Evolutionary conservation across 2,329 filamentous ascomycete genomes (phyloP).

Genomic region (Botrytis fabae): DNA sequence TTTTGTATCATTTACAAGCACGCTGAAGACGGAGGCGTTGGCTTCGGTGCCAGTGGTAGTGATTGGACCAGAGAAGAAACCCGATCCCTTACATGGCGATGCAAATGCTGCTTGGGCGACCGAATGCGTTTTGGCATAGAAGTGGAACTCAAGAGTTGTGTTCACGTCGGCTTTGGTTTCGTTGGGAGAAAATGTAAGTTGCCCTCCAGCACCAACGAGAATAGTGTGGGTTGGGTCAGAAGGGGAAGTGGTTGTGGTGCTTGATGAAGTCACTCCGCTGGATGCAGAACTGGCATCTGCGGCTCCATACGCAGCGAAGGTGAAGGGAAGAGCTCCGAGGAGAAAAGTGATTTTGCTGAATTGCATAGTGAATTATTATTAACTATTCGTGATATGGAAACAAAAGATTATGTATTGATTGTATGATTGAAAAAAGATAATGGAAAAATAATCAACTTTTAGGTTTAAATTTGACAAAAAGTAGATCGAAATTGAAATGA

Average conservation of each 20-base stretch:
- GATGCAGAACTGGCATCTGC: conserved; percentile 26
- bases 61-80: conserved; percentile 33
- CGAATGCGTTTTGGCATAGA: conserved; percentile 53
- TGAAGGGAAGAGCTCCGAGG: conserved; percentile 30
- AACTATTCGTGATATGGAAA: neutral
- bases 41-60: conserved; percentile 24
- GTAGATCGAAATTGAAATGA: neutral
- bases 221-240: conserved; percentile 37
- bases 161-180: conserved; percentile 51
- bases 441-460: neutral
- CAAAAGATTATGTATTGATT: neutral
- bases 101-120: conserved; percentile 45
- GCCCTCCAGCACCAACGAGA: conserved; percentile 36
- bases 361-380: conserved; percentile 35
- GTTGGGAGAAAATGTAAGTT: conserved; percentile 52
- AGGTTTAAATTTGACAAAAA: neutral
- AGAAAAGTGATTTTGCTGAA: conserved; percentile 33
- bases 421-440: neutral
- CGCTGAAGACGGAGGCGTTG: conserved; percentile 44
- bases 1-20: conserved; percentile 44
- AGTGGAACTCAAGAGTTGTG: conserved; percentile 56
- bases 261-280: conserved; percentile 22
- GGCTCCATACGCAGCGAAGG: conserved; percentile 30
- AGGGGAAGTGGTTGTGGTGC: conserved; percentile 16
- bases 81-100: conserved; percentile 39